These are phyloP conservation scores for Lolium rigidum DNA, from an alignment of 176 grass and related monocot genomes.

Conservation along the genomic window DNA sequence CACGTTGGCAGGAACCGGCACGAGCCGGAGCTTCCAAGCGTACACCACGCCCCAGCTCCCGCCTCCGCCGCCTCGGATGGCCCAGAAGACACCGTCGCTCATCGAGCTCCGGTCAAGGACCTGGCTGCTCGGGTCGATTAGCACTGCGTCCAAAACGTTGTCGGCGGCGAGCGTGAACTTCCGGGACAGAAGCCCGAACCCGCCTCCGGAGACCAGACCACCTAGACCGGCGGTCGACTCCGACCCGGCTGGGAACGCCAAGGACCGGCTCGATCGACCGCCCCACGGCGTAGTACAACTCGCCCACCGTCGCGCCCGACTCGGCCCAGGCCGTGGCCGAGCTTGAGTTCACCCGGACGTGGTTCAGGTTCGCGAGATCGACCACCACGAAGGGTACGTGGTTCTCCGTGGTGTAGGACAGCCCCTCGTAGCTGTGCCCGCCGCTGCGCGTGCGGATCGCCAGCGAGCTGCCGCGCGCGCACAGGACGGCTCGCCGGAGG, in stretches of 20 bases:
- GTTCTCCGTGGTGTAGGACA: slow-evolving; percentile 61
- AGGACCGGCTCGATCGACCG: slow-evolving; percentile 8
- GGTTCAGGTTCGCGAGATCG: slow-evolving; percentile 61
- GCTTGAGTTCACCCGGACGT: slow-evolving; percentile 36
- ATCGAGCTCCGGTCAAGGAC: slow-evolving; percentile 38
- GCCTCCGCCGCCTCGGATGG: slow-evolving; percentile 67
- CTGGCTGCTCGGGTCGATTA: slow-evolving; percentile 31
- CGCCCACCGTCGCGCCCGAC: slow-evolving; percentile 64
- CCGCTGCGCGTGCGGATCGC: slow-evolving; percentile 73
- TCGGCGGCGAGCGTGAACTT: slow-evolving; percentile 64
- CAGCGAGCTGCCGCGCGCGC: slow-evolving; percentile 5
- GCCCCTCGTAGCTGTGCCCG: slow-evolving; percentile 80
- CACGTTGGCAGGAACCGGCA: slow-evolving; percentile 47
- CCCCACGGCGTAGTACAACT: slow-evolving; percentile 61
- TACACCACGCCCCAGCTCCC: slow-evolving; percentile 82
- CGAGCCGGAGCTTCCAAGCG: slow-evolving; percentile 77
- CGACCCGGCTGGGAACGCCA: slow-evolving; percentile 61
- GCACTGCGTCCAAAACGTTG: slow-evolving; percentile 61
- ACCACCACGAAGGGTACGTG: slow-evolving; percentile 54
- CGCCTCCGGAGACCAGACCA: slow-evolving; percentile 57
- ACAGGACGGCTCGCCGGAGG: slow-evolving; percentile 45
- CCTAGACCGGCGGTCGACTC: slow-evolving; percentile 62
- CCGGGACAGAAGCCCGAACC: slow-evolving; percentile 64
- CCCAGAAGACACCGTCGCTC: slow-evolving; percentile 79
- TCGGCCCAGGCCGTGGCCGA: slow-evolving; percentile 58